Evolutionary conservation across 305 asterid species (phyloP), one percentile per base, ranked within the genome.

Genomic region (Fraxinus paxiana): DNA sequence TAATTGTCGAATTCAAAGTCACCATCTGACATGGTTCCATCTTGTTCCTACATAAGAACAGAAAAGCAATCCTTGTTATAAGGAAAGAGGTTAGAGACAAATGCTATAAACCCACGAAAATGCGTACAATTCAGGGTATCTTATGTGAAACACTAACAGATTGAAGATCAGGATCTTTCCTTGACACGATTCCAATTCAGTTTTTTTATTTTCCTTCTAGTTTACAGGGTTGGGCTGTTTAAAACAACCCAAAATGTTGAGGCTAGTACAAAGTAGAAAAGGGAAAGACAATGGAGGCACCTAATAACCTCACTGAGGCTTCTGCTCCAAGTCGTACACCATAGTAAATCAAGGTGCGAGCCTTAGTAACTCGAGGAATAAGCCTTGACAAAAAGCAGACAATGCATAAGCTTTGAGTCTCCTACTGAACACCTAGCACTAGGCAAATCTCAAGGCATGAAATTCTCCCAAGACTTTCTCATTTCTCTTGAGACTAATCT

Each of bases 1-100:
- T 80, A 90, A 83, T 88, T 91, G 63, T 86, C 94, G 34, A 86
- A 83, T 54, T 88, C 91, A 2, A 86, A 87, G 35, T 86, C 88
- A 54, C 88, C 81, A 79, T 81, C 81, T n/a, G 89, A 70, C 56
- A 85, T 17, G 9, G 77, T 79, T 59, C 79, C 91, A 67, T 86
- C 91, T 10, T 87, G 90, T 82, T 87, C 91, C 92, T 89, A 79
- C 83, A 77, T 65, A 77, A 6, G 48, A 79, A 79, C 67, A 86
- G 59, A 41, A 48, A 59, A 26, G 34, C 24, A 31, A 1, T 35
- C 20, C 65, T 79, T 24, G 61, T 74, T 54, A 73, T 34, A 48
- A 4, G 34, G 59, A 15, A 15, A 48, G 4, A 48, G 59, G 20
- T 6, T 15, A 4, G 59, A 15, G 59, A 48, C 6, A 48, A 48